Evolutionary conservation across 2,329 filamentous ascomycete species (phyloP), one percentile per base, ranked within the genome.

Genomic region (Scedosporium dehoogii): DNA sequence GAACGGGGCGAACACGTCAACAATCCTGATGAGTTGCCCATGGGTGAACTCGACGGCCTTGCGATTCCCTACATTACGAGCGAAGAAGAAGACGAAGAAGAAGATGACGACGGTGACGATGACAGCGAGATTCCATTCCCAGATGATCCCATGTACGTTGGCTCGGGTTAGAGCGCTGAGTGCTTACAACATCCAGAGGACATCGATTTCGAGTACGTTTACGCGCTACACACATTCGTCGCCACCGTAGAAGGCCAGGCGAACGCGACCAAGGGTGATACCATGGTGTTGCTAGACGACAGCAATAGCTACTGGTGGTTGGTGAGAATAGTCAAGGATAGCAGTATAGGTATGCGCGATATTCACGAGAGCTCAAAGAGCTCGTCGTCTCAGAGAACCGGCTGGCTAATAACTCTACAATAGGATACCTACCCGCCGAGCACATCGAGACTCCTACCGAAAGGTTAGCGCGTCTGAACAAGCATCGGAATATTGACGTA

Each of bases 241-340:
- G 94, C 94, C 29, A 97, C 94, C 0, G 94, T 99, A 58, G 94
- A 99, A 76, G 94, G 94, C 29, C 94, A 99, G 76, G 94, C 94
- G 65, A 99, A 97, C 79, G 94, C 94, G 64, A 96, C 91, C 41
- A 99, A 99, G 76, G 94, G 94, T 60, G 94, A 99, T 72, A 97
- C 93, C 14, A 99, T 99, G 94, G 93, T 97, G 61, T 81, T 99
- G 66, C 84, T 99, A 23, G 94, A 99, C 71, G 94, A 99, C 70
- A 97, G 92, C 77, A 99, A 99, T 78, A 97, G 92, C 76, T 99
- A 99, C 75, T 99, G 94, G 94, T 99, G 94, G 94, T 84, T 99
- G 65, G 94, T 99, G 14, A 85, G 93, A 67, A 90, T 99, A 56
- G 92, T 97, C 61, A 97, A 97, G 75, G 94, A 99, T 75, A 96